Percentiles rank a stretch among this genome's conserved stretches.
phyloP scores from a whole-genome alignment of 2,329 filamentous ascomycete genomes.

The Blastomyces percursus region DNA sequence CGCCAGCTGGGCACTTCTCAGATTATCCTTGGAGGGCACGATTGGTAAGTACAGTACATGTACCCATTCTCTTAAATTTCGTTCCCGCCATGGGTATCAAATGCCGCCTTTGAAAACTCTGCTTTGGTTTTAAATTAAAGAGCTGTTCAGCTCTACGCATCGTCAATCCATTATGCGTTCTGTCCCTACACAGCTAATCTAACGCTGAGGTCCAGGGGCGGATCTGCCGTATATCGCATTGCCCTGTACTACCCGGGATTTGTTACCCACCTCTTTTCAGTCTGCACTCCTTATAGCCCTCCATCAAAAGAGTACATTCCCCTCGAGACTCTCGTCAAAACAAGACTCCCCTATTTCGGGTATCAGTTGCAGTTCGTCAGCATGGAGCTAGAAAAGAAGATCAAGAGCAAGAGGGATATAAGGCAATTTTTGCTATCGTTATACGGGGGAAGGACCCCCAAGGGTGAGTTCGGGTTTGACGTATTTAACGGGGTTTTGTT shows the following conservation, averaged over 20 bases:
- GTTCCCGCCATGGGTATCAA: background rate
- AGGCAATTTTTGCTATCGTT: constrained; percentile 59
- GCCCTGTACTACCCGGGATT: constrained; percentile 63
- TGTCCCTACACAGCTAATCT: background rate
- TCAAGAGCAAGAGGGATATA: constrained; percentile 51
- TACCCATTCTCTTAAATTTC: background rate
- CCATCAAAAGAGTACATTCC: constrained; percentile 45
- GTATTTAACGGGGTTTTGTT: constrained; percentile 52
- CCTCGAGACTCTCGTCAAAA: constrained; percentile 49
- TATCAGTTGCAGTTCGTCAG: constrained; percentile 77
- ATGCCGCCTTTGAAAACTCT: background rate
- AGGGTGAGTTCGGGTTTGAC: constrained; percentile 48
- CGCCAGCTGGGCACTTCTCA: constrained; percentile 42
- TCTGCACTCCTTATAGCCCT: constrained; percentile 64
- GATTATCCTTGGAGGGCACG: constrained; percentile 80
- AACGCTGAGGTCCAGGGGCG: constrained; percentile 46
- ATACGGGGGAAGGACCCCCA: constrained; percentile 54
- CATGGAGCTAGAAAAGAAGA: constrained; percentile 50
- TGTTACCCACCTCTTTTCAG: constrained; percentile 61
- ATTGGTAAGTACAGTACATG: constrained; percentile 48
- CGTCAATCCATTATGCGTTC: background rate
- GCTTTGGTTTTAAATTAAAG: background rate
- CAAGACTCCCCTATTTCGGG: constrained; percentile 54
- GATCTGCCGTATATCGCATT: constrained; percentile 61
- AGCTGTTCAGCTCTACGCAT: background rate